Evolutionary conservation across 805 yeast species (phyloP), one percentile per base, ranked within the genome.

Genomic region (Clavispora fructus): DNA sequence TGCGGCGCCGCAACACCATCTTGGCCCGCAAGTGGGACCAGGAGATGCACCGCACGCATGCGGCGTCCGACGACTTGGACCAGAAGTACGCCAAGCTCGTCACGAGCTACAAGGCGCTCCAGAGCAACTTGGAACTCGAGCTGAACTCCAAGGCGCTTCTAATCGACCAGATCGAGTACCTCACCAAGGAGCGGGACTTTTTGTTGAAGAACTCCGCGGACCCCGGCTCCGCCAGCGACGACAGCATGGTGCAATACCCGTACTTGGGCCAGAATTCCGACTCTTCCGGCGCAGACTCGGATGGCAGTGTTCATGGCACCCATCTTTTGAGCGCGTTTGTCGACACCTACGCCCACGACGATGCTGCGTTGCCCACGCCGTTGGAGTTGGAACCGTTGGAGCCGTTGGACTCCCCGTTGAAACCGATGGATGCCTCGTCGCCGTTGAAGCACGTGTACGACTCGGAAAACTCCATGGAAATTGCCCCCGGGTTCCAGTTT

Each of bases 101-200:
- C 31, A 69, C 61, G 44, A 71, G 69, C 39, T 68, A 55, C 52
- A 64, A 64, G 42, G 68, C 75, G 2, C 61, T 79, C 17, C 73
- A 74, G 54, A 69, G 74, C 44, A 78, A 79, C 51, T 71, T 68
- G 51, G 83, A 79, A 51, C 61, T 79, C 23, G 84, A 79, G 54
- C 68, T 71, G 41, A 77, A 71, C 53, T 76, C 80, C 35, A 77
- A 77, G 52, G 65, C 73, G 47, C 63, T 75, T 40, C 73, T 79
- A 43, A 75, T 79, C 41, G 82, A 78, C 53, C 82, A 79, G 59
- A 65, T 79, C 38, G 84, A 79, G 54, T 62, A 64, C 52, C 62
- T 78, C 48, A 69, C 75, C 39, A 68, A 65, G 43, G 71, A 73
- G 33, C 48, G 57, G 26, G 55, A 55, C 42, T 37, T 51, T 12